Conservation (phyloP, 1,284 basidiomycete species). For the Taiwanofungus camphoratus region DNA sequence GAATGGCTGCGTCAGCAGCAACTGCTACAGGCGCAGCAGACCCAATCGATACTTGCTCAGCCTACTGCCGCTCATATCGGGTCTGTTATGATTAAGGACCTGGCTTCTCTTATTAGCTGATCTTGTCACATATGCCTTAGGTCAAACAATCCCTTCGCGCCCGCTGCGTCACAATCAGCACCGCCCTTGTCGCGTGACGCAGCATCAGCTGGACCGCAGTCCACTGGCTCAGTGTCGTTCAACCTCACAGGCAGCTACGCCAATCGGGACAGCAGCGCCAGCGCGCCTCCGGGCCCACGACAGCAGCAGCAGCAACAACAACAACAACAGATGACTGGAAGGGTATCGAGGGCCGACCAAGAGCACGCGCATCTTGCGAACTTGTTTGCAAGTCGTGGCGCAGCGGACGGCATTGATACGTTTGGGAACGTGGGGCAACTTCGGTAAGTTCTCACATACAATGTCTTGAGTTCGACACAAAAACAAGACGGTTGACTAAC, state of each 20-base stretch:
- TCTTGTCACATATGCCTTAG: constrained; percentile 32
- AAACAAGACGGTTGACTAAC: no score
- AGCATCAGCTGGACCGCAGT: constrained; percentile 16
- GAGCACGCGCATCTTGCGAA: constrained; percentile 45
- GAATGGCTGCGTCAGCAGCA: constrained; percentile 35
- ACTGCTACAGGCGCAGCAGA: constrained; percentile 31
- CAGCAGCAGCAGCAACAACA: constrained; percentile 29
- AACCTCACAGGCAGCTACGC: constrained; percentile 19
- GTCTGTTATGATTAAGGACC: constrained; percentile 25
- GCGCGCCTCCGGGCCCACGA: constrained; percentile 5
- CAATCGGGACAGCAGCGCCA: constrained; percentile 10
- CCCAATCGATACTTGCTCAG: constrained; percentile 35
- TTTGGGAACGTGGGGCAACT: constrained; percentile 29
- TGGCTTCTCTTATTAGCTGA: neutral
- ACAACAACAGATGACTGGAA: constrained; percentile 22
- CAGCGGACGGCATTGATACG: constrained; percentile 30
- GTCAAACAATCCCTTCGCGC: constrained; percentile 91
- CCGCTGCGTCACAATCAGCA: constrained; percentile 35
- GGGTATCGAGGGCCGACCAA: constrained; percentile 37
- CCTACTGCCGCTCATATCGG: constrained; percentile 56
- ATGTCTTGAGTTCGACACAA: constrained; percentile 68
- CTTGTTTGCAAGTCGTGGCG: constrained; percentile 19
- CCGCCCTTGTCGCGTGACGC: constrained; percentile 28
- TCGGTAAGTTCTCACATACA: constrained; percentile 58
- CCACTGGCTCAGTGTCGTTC: constrained; percentile 17